A percentile compares a stretch with the other conserved stretches of the same genome.
These are phyloP conservation scores for Haematococcus sp. DNA, from an alignment of 139 green algal genomes.

Conservation along the genomic window DNA sequence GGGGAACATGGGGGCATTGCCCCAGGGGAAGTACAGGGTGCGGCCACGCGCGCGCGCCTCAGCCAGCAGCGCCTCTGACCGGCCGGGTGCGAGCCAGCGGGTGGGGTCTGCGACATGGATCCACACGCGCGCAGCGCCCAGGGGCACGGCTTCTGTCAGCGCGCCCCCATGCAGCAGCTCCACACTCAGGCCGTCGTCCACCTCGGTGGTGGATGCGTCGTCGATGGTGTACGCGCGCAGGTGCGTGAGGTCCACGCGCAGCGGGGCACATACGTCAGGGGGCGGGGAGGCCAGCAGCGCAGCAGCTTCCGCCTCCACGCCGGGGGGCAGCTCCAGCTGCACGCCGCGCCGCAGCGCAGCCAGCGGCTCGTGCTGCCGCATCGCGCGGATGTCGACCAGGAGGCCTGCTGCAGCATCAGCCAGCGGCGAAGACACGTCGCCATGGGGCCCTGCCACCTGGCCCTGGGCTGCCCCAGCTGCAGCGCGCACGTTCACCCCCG, in stretches of 20 bases:
- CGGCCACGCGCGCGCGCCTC: conserved; percentile 57
- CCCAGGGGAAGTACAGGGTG: conserved; percentile 81
- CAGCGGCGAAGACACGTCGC: background rate
- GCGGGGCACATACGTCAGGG: conserved; percentile 52
- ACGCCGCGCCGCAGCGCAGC: conserved; percentile 40
- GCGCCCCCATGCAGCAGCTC: conserved; percentile 48
- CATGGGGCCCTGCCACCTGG: too few species aligned
- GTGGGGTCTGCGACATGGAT: conserved; percentile 89
- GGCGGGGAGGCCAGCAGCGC: conserved; percentile 40
- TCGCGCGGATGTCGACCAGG: conserved; percentile 55
- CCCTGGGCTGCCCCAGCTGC: background rate
- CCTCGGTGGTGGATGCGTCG: conserved; percentile 74
- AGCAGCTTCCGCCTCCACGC: conserved; percentile 27
- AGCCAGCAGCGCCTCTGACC: conserved; percentile 43
- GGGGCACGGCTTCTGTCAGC: background rate
- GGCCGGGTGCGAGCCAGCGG: conserved; percentile 51
- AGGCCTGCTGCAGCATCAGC: conserved; percentile 32
- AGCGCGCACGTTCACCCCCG: background rate
- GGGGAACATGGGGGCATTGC: conserved; percentile 84
- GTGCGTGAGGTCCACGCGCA: conserved; percentile 59
- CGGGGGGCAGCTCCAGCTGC: conserved; percentile 22
- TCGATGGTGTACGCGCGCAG: conserved; percentile 75
- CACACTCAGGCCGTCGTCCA: conserved; percentile 80
- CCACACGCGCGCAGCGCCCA: conserved; percentile 64
- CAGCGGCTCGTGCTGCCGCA: conserved; percentile 58